Evolutionary conservation across 202 grass and related monocot species (phyloP).

Genomic region (Schoenoplectus triqueter): DNA sequence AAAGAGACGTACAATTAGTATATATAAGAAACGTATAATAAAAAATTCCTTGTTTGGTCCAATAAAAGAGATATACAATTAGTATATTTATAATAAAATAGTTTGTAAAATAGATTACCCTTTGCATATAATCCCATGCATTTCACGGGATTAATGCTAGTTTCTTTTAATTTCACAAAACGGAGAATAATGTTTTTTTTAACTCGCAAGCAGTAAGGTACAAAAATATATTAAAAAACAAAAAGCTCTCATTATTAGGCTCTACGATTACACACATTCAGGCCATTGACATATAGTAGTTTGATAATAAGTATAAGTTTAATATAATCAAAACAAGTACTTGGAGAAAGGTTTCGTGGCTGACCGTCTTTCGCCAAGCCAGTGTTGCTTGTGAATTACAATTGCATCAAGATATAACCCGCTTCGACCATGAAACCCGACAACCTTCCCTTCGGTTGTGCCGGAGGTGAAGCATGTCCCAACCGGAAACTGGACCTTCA

Average conservation of each 20-base stretch:
- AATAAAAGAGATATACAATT: no score
- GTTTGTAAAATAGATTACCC: no score
- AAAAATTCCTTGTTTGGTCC: no score
- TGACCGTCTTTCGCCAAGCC: constrained; percentile 65
- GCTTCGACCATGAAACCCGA: constrained; percentile 87
- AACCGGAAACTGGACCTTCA: constrained; percentile 47
- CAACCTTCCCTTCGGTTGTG: constrained; percentile 73
- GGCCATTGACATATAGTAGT: not conserved
- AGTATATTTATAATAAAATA: no score
- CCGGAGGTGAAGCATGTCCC: constrained; percentile 76
- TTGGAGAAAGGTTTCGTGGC: constrained; percentile 56
- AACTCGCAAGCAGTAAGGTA: not conserved
- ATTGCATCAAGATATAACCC: constrained; percentile 74
- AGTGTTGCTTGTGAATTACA: constrained; percentile 92
- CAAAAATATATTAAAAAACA: not conserved
- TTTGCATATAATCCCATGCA: no score
- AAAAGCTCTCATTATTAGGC: constrained; percentile 14
- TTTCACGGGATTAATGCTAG: no score
- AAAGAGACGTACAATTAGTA: no score
- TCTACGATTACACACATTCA: not conserved
- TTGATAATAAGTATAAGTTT: not conserved
- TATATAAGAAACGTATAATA: no score
- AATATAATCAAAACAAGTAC: constrained; percentile 68
- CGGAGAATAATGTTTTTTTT: not conserved
- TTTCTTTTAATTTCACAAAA: not conserved